phyloP scores from a whole-genome alignment of 768 basidiomycete genomes.

The Kwoniella dejecticola region DNA sequence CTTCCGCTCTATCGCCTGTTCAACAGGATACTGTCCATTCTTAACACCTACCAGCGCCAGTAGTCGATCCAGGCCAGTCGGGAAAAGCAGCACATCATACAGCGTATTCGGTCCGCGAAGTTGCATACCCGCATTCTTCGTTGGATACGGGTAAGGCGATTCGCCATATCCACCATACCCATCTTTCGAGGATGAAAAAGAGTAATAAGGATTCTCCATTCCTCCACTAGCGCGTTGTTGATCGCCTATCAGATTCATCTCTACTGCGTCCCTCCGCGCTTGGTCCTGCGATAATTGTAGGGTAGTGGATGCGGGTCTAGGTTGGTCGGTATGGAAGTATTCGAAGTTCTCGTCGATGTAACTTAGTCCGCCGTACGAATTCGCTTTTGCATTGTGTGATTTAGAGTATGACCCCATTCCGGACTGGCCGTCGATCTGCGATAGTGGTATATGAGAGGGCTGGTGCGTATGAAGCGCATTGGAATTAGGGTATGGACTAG shows the following conservation, averaged over 20 bases:
- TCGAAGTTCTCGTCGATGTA: conserved; percentile 49
- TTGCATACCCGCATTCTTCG: conserved; percentile 5
- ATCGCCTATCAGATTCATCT: conserved; percentile 28
- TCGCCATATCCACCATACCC: conserved; percentile 29
- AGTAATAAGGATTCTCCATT: conserved; percentile 7
- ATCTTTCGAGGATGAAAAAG: conserved; percentile 16
- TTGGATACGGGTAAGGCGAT: conserved; percentile 32
- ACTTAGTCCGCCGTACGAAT: conserved; percentile 32
- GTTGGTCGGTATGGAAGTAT: conserved; percentile 31
- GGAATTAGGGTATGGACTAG: not conserved
- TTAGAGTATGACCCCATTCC: no score
- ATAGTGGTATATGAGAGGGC: not conserved
- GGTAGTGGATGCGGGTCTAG: conserved; percentile 27
- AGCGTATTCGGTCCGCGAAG: conserved; percentile 17
- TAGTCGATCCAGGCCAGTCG: conserved; percentile 43
- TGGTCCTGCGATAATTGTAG: not conserved
- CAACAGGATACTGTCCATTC: conserved; percentile 49
- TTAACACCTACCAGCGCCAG: conserved; percentile 36
- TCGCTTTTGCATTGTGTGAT: conserved; percentile 5
- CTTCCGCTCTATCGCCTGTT: conserved; percentile 86
- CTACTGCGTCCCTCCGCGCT: conserved; percentile 22
- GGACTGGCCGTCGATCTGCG: conserved; percentile 6
- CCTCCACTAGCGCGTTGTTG: not conserved
- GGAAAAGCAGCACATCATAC: conserved; percentile 35
- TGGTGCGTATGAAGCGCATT: not conserved